Percentiles rank a stretch among this genome's conserved stretches.
Conservation (phyloP, 73 alveolate genomes). For the Tetrahymena elliotti region DNA sequence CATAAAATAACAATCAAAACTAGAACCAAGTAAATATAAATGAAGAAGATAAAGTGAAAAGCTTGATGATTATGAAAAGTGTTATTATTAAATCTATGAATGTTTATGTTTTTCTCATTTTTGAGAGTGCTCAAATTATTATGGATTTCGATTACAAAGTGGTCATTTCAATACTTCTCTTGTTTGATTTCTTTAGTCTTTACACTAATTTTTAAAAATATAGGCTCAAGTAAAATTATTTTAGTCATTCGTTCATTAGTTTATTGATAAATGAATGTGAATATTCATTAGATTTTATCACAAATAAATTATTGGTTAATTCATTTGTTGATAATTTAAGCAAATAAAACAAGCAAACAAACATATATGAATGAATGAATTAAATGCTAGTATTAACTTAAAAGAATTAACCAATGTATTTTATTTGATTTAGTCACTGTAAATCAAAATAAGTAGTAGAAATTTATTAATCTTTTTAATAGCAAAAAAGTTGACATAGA, state of each 20-base stretch:
- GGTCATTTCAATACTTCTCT: not conserved
- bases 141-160: not conserved
- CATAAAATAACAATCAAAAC: not conserved
- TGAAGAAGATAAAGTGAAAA: not conserved
- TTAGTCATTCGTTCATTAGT: not conserved
- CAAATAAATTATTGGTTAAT: too few relatives aligned
- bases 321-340: too few relatives aligned
- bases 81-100: not conserved
- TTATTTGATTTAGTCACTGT: too few relatives aligned
- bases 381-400: too few relatives aligned
- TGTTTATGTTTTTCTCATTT: not conserved
- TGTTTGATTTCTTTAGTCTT: not conserved
- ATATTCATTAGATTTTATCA: too few relatives aligned
- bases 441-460: not conserved
- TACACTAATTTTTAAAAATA: not conserved
- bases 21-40: not conserved
- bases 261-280: too few relatives aligned
- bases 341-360: too few relatives aligned
- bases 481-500: not conserved
- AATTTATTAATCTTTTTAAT: not conserved
- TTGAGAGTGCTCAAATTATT: not conserved
- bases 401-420: not conserved
- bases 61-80: not conserved
- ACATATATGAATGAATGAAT: too few relatives aligned
- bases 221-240: not conserved